These are phyloP conservation scores for Pseudogymnoascus verrucosus DNA, from an alignment of 2,329 filamentous ascomycete genomes.

Conservation along the genomic window DNA sequence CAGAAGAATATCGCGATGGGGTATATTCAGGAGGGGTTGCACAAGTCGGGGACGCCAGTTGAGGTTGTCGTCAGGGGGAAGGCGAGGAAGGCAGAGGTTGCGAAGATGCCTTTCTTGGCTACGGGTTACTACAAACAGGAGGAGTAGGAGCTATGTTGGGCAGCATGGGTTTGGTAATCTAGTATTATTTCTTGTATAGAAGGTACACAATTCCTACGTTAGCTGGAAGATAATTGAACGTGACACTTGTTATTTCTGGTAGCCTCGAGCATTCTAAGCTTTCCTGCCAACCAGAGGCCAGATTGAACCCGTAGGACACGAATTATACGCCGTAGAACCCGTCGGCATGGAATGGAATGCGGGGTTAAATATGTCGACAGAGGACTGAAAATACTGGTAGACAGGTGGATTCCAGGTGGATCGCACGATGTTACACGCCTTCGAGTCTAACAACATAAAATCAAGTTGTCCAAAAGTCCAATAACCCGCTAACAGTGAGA, in stretches of 20 bases:
- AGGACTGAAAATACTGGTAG: not conserved
- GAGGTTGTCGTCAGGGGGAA: constrained; percentile 59
- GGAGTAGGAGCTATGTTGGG: not conserved
- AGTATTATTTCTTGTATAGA: constrained; percentile 5
- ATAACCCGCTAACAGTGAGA: not conserved
- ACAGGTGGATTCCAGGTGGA: not conserved
- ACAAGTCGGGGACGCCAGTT: constrained; percentile 62
- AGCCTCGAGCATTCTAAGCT: not conserved
- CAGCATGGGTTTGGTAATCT: constrained; percentile 3
- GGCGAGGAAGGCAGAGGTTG: constrained; percentile 55
- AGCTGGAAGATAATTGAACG: not conserved
- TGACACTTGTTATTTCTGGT: not conserved
- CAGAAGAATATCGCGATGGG: constrained; percentile 94
- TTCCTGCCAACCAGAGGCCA: not conserved
- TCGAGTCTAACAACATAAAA: not conserved
- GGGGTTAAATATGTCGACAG: not conserved
- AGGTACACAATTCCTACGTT: not conserved
- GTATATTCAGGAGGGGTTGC: constrained; percentile 58
- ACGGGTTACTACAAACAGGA: constrained; percentile 50
- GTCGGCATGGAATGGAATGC: not conserved
- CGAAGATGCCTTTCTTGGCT: constrained; percentile 65
- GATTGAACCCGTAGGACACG: not conserved
- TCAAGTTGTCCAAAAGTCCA: not conserved
- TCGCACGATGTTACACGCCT: not conserved
- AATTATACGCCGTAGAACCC: not conserved